Percentiles rank a stretch among this genome's conserved stretches.
These are phyloP conservation scores for Aspergillus fijiensis DNA, from an alignment of 2,329 filamentous ascomycete genomes.

Conservation along the genomic window DNA sequence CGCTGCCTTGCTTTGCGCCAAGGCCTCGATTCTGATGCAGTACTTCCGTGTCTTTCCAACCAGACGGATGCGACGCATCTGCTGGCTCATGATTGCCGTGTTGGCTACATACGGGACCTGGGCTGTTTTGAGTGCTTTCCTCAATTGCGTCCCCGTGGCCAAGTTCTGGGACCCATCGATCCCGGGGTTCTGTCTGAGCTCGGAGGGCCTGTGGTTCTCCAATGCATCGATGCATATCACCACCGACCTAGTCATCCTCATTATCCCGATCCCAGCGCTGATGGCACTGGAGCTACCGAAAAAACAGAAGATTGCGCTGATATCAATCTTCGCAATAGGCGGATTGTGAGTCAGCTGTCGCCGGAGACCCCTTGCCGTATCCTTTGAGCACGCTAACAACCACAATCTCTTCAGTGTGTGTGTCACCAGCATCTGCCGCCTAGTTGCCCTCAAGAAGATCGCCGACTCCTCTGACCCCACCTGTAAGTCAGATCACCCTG, in stretches of 20 bases:
- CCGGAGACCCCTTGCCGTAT: neutral
- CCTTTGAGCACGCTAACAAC: neutral
- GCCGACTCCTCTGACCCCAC: slow-evolving; percentile 36
- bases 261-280: slow-evolving; percentile 48
- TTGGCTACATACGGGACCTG: slow-evolving; percentile 37
- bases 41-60: slow-evolving; percentile 49
- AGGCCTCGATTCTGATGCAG: slow-evolving; percentile 51
- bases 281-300: slow-evolving; percentile 41
- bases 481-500: slow-evolving; percentile 23
- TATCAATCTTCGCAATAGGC: slow-evolving; percentile 44
- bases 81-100: slow-evolving; percentile 38
- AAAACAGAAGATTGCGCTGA: slow-evolving; percentile 44
- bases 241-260: slow-evolving; percentile 45
- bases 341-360: slow-evolving; percentile 31
- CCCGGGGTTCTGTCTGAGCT: slow-evolving; percentile 38
- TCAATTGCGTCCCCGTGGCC: slow-evolving; percentile 39
- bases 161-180: slow-evolving; percentile 35
- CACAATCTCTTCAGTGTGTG: slow-evolving; percentile 27
- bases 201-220: slow-evolving; percentile 45
- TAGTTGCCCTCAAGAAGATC: slow-evolving; percentile 33
- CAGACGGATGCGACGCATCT: slow-evolving; percentile 34
- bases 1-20: slow-evolving; percentile 41
- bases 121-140: slow-evolving; percentile 37
- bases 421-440: slow-evolving; percentile 37
- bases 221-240: slow-evolving; percentile 47